These are phyloP conservation scores for Colletotrichum falcatum DNA, from an alignment of 2,329 filamentous ascomycete species.

Conservation along the genomic window DNA sequence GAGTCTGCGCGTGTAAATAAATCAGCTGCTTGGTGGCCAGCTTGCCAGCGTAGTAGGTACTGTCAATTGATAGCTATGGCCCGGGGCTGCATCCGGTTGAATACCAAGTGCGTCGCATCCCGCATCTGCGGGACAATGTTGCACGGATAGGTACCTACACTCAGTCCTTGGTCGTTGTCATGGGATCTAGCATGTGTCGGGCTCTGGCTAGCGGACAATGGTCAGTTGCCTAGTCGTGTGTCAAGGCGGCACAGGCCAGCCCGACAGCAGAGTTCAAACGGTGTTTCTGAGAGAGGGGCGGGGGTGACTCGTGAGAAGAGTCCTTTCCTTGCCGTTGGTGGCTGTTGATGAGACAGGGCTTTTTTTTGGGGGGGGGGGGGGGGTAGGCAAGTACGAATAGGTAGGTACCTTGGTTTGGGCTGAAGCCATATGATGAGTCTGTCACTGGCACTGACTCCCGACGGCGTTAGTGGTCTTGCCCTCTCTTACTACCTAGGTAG, in stretches of 20 bases:
- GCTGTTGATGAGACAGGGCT: constrained; percentile 15
- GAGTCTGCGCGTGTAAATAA: background rate
- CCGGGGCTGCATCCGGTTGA: background rate
- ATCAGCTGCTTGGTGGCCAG: too few relatives aligned
- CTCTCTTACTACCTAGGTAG: constrained; percentile 14
- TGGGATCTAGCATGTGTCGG: background rate
- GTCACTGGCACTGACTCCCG: constrained; percentile 1
- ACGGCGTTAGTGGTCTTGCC: constrained; percentile 31
- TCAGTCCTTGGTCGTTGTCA: too few relatives aligned
- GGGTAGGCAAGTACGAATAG: background rate
- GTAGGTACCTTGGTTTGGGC: background rate
- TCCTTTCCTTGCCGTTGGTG: constrained; percentile 25
- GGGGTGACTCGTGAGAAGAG: background rate
- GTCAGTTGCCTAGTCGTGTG: background rate
- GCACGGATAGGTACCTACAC: too few relatives aligned
- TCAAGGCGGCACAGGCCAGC: background rate
- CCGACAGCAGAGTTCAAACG: constrained; percentile 26
- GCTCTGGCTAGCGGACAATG: background rate
- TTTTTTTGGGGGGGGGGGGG: too few relatives aligned
- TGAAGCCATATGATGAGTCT: background rate
- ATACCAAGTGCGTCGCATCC: background rate
- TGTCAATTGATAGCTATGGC: too few relatives aligned
- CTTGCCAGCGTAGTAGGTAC: too few relatives aligned
- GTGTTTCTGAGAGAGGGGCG: constrained; percentile 25
- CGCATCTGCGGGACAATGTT: constrained; percentile 2